A percentile compares a stretch with the other conserved stretches of the same genome.
These are phyloP conservation scores for Kalanchoe fedtschenkoi DNA, from an alignment of 164 flowering plant species.

Conservation along the genomic window DNA sequence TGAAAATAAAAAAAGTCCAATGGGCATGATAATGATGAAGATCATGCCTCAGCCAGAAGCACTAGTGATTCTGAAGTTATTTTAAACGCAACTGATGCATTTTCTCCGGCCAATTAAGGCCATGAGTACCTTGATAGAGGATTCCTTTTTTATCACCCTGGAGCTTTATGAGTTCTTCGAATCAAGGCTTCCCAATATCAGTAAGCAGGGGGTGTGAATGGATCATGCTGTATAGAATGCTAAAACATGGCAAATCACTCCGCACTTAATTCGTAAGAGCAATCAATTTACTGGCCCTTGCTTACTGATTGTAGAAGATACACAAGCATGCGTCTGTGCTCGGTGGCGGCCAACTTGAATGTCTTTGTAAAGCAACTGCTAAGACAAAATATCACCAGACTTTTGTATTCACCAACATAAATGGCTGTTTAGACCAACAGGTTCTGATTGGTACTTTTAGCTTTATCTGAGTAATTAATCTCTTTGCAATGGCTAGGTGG, in stretches of 20 bases:
- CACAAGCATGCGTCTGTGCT: conserved; percentile 83
- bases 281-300: conserved; percentile 70
- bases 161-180: conserved; percentile 65
- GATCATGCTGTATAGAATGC: conserved; percentile 79
- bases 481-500: conserved; percentile 89
- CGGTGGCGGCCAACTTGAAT: conserved; percentile 83
- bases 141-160: conserved; percentile 56
- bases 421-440: conserved; percentile 90
- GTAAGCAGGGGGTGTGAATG: conserved; percentile 89
- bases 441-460: conserved; percentile 84
- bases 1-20: background rate
- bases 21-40: background rate
- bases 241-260: conserved; percentile 90
- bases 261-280: conserved; percentile 91
- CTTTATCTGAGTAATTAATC: conserved; percentile 75
- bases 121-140: conserved; percentile 37
- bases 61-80: background rate
- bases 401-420: conserved; percentile 85
- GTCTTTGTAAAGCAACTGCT: conserved; percentile 74
- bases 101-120: conserved; percentile 19
- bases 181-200: conserved; percentile 78
- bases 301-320: conserved; percentile 83
- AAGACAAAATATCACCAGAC: conserved; percentile 91
- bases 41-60: background rate
- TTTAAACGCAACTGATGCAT: conserved; percentile 8